A percentile compares a stretch with the other conserved stretches of the same genome.
These are phyloP conservation scores for Saccharata proteae DNA, from an alignment of 2,329 filamentous ascomycete genomes.

Conservation along the genomic window DNA sequence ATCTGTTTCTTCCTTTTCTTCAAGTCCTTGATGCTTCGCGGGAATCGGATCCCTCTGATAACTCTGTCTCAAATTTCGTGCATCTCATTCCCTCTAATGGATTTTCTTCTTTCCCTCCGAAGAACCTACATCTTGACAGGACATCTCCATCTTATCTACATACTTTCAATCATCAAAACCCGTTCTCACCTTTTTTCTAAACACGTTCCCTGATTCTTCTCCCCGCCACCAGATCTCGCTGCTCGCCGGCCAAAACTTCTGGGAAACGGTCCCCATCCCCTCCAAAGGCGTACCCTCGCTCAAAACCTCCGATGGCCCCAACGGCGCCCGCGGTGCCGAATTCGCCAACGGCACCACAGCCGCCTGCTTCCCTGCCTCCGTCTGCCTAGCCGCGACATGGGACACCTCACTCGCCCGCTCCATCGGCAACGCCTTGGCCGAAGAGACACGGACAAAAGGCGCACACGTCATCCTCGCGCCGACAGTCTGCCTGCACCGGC, in stretches of 20 bases:
- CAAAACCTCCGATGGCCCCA: slow-evolving; percentile 56
- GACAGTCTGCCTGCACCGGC: slow-evolving; percentile 71
- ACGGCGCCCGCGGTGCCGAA: slow-evolving; percentile 57
- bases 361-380: slow-evolving; percentile 67
- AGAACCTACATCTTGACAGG: no score
- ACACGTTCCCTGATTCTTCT: no score
- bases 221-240: slow-evolving; percentile 28
- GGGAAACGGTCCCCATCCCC: slow-evolving; percentile 53
- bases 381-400: slow-evolving; percentile 70
- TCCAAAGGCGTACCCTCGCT: slow-evolving; percentile 51
- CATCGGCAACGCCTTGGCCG: slow-evolving; percentile 58
- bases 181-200: no score
- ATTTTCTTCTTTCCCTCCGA: no score
- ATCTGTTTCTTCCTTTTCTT: no score
- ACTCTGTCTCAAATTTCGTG: no score
- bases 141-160: no score
- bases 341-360: slow-evolving; percentile 48
- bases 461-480: slow-evolving; percentile 64
- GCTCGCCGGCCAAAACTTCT: slow-evolving; percentile 49
- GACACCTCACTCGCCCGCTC: slow-evolving; percentile 57
- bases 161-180: no score
- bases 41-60: no score
- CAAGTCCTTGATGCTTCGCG: no score
- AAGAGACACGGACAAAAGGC: slow-evolving; percentile 61
- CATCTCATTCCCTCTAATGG: no score